A percentile compares a stretch with the other conserved stretches of the same genome.
These are phyloP conservation scores for Cercospora nicotianae DNA, from an alignment of 2,329 filamentous ascomycete species.

Conservation along the genomic window DNA sequence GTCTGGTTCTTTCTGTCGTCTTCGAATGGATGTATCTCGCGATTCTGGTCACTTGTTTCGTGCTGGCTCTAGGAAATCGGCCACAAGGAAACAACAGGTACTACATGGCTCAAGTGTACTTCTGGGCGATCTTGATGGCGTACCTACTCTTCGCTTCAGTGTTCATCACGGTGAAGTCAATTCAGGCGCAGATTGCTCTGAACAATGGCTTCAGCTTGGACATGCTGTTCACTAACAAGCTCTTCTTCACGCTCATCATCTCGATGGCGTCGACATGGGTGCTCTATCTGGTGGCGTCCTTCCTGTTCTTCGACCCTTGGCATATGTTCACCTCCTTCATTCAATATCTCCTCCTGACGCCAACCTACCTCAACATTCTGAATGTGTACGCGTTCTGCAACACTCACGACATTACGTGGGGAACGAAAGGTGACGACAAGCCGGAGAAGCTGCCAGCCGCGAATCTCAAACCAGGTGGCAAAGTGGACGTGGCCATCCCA, in stretches of 20 bases:
- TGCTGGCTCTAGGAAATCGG: constrained; percentile 89
- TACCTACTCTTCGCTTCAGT: constrained; percentile 94
- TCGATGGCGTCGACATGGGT: constrained; percentile 90
- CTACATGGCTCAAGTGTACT: constrained; percentile 97
- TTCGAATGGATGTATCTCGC: constrained; percentile 97
- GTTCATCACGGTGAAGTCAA: constrained; percentile 87
- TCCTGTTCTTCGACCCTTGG: constrained; percentile 98
- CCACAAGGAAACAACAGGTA: constrained; percentile 90
- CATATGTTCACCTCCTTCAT: constrained; percentile 95
- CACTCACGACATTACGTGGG: constrained; percentile 96
- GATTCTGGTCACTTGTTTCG: constrained; percentile 90
- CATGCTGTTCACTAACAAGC: constrained; percentile 77
- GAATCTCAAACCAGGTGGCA: constrained; percentile 87
- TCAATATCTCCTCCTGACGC: constrained; percentile 92
- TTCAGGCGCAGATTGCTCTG: constrained; percentile 67
- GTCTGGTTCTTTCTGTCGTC: constrained; percentile 78
- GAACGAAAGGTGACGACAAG: constrained; percentile 97
- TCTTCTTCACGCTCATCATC: constrained; percentile 92
- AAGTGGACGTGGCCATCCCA: constrained; percentile 82
- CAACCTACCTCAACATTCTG: constrained; percentile 96
- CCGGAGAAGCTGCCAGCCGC: constrained; percentile 85
- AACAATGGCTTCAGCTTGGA: constrained; percentile 65
- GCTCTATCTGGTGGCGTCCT: constrained; percentile 85
- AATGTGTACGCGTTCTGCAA: constrained; percentile 99
- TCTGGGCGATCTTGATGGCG: constrained; percentile 95